Percentiles rank a stretch among this genome's conserved stretches.
phyloP scores from a whole-genome alignment of 352 stramenopile species.

The Phytophthora pseudosyringae region DNA sequence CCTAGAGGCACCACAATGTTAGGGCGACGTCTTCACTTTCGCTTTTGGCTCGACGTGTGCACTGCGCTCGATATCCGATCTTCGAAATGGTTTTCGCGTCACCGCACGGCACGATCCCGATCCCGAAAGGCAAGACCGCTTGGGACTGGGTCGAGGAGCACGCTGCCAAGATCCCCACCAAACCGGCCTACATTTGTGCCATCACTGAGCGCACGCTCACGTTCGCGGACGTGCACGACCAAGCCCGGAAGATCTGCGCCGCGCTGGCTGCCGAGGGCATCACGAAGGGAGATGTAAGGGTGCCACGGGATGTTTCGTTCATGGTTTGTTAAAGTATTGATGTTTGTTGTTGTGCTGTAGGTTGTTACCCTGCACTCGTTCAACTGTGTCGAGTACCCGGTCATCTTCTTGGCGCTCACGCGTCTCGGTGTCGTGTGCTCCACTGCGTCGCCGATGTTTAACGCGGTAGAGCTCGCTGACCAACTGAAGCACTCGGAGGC shows the following conservation, averaged over 20 bases:
- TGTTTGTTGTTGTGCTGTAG: slow-evolving; percentile 14
- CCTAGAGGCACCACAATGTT: slow-evolving; percentile 9
- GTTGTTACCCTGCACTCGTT: slow-evolving; percentile 55
- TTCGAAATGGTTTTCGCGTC: slow-evolving; percentile 51
- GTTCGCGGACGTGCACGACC: slow-evolving; percentile 41
- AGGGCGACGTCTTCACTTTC: slow-evolving; percentile 22
- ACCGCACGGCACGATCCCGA: slow-evolving; percentile 33
- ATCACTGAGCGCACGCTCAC: slow-evolving; percentile 49
- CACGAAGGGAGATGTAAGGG: slow-evolving; percentile 54
- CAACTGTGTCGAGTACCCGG: slow-evolving; percentile 67
- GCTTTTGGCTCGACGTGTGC: slow-evolving; percentile 14
- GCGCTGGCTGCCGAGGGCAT: slow-evolving; percentile 47
- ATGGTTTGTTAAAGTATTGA: background rate
- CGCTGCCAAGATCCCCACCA: slow-evolving; percentile 35
- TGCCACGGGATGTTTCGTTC: background rate
- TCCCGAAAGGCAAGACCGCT: slow-evolving; percentile 41
- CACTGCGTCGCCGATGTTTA: slow-evolving; percentile 50
- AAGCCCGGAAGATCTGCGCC: slow-evolving; percentile 41
- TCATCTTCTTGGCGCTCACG: slow-evolving; percentile 58
- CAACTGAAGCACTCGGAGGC: slow-evolving; percentile 49
- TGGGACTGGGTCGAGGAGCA: slow-evolving; percentile 53
- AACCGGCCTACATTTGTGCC: slow-evolving; percentile 48
- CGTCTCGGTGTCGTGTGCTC: slow-evolving; percentile 53
- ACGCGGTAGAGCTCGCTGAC: slow-evolving; percentile 37
- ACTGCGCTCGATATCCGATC: slow-evolving; percentile 2